Evolutionary conservation across 2,329 filamentous ascomycete species (phyloP).

Genomic region (Achaetomium macrosporum): DNA sequence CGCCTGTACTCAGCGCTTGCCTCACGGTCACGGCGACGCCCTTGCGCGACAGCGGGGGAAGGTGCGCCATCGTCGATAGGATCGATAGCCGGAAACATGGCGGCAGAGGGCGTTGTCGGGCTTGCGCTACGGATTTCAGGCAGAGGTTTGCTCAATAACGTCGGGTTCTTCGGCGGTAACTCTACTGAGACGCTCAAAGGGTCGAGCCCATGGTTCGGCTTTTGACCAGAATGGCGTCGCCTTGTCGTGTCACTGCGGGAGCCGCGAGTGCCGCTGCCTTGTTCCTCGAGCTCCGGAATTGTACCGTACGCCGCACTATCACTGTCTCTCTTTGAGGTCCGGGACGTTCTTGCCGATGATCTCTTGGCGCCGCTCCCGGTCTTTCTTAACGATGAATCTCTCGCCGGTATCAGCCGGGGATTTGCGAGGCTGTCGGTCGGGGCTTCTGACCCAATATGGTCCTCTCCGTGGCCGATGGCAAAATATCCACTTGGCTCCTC

Average conservation of each 20-base stretch:
- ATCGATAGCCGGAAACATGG: slow-evolving; percentile 30
- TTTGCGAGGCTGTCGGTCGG: slow-evolving; percentile 28
- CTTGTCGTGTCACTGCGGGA: slow-evolving; percentile 15
- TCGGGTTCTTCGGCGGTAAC: slow-evolving; percentile 16
- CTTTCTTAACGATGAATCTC: slow-evolving; percentile 63
- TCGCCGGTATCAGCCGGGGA: slow-evolving; percentile 54
- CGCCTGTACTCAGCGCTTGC: slow-evolving; percentile 43
- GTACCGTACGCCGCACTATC: slow-evolving; percentile 36
- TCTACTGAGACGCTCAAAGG: slow-evolving; percentile 20
- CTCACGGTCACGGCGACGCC: slow-evolving; percentile 44
- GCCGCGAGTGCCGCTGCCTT: slow-evolving; percentile 9
- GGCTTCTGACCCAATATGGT: slow-evolving; percentile 9
- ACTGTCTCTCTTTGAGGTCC: slow-evolving; percentile 43
- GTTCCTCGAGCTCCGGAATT: slow-evolving; percentile 29
- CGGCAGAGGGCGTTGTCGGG: slow-evolving; percentile 18
- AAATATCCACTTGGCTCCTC: slow-evolving; percentile 45
- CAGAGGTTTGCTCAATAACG: slow-evolving; percentile 13
- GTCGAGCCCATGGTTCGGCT: slow-evolving; percentile 17
- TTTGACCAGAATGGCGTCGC: slow-evolving; percentile 11
- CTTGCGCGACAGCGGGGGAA: slow-evolving; percentile 61
- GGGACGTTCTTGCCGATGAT: slow-evolving; percentile 44
- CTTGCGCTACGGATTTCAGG: slow-evolving; percentile 14
- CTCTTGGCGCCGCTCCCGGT: slow-evolving; percentile 48
- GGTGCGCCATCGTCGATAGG: slow-evolving; percentile 60
- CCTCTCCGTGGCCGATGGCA: slow-evolving; percentile 27